Base-by-base conservation (phyloP, 2,329 filamentous ascomycete genomes). In the Pseudophaeomoniella oleicola region DNA sequence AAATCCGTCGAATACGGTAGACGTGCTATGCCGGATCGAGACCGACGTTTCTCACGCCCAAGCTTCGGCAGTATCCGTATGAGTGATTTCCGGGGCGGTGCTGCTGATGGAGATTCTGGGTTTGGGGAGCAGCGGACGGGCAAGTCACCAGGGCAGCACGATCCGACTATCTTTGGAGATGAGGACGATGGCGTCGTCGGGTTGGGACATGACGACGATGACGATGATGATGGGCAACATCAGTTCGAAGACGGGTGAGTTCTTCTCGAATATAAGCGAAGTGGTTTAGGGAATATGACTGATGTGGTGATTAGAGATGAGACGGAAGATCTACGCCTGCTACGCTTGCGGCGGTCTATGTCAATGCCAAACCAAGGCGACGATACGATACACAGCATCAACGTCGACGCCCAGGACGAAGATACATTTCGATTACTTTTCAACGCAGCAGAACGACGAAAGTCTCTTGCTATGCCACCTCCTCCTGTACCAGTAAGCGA, bases 1-100 rank as follows among this genome's bases (percentile, higher is more conserved):
- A 39, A 41, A 33, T 44, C 41, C 19, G 53, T 64, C 12, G 63
- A 67, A 43, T 57, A 59, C 38, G 59, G 61, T 10, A 55, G 62
- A 31, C 48, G 58, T 42, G 61, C 59, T 12, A 49, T 54, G 2
- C 54, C 50, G 33, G 54, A 58, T 19, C 52, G 43, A 5, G 13
- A 47, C 15, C 50, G 51, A 27, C 53, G 56, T 17, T 36, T 63
- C 12, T 62, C 58, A 10, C 58, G 60, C 40, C 59, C 62, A 40
- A 63, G 66, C 40, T 56, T 59, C 36, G 58, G 54, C 10, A 56
- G 51, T 35, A 49, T 54, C 15, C 51, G 60, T 14, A 49, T 68
- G 34, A 71, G 66, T 44, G 69, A 70, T 38, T 71, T 71, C 44
- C 64, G 55, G 1, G 66, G 67, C 22, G 33, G 63, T 59, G 13